Evolutionary conservation across 2,329 filamentous ascomycete genomes (phyloP).

Genomic region (Talaromyces rugulosus): DNA sequence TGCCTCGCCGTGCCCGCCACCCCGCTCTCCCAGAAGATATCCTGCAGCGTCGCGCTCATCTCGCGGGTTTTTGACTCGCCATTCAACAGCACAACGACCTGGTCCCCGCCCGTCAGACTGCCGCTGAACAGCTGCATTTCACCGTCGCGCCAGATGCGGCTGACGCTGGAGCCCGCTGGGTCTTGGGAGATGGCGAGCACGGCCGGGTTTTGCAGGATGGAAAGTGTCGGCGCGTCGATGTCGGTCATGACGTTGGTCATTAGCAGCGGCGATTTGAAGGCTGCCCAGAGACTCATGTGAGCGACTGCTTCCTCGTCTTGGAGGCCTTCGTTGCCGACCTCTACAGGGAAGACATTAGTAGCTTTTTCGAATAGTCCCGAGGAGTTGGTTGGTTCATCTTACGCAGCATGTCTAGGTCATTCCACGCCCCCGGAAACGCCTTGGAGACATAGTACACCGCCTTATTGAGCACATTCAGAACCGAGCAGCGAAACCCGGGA

Average conservation of each 20-base stretch:
- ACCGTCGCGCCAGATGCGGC: slow-evolving; percentile 45
- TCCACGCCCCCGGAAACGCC: slow-evolving; percentile 42
- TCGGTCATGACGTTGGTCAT: slow-evolving; percentile 44
- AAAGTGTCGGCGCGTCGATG: slow-evolving; percentile 39
- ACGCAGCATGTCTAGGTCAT: slow-evolving; percentile 46
- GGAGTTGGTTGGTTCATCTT: slow-evolving; percentile 1
- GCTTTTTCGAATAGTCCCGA: background rate
- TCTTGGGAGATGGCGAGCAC: slow-evolving; percentile 50
- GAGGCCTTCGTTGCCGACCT: slow-evolving; percentile 44
- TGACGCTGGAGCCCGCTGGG: slow-evolving; percentile 36
- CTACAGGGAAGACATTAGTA: slow-evolving; percentile 15
- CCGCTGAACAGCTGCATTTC: slow-evolving; percentile 51
- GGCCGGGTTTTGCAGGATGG: slow-evolving; percentile 47
- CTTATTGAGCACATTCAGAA: slow-evolving; percentile 50
- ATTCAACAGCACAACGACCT: slow-evolving; percentile 50
- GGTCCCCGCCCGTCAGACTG: slow-evolving; percentile 42
- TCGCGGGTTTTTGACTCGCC: slow-evolving; percentile 38
- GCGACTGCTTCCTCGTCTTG: slow-evolving; percentile 35
- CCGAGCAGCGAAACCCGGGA: slow-evolving; percentile 46
- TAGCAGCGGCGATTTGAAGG: slow-evolving; percentile 45
- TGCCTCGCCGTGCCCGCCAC: slow-evolving; percentile 40
- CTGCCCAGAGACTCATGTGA: slow-evolving; percentile 49
- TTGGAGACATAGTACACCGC: slow-evolving; percentile 40
- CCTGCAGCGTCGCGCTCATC: slow-evolving; percentile 49
- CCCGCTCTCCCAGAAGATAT: slow-evolving; percentile 51